Evolutionary conservation across 129 eudicot species (phyloP), one percentile per base, ranked within the genome.

Genomic region (Chrysanthemum seticuspe): DNA sequence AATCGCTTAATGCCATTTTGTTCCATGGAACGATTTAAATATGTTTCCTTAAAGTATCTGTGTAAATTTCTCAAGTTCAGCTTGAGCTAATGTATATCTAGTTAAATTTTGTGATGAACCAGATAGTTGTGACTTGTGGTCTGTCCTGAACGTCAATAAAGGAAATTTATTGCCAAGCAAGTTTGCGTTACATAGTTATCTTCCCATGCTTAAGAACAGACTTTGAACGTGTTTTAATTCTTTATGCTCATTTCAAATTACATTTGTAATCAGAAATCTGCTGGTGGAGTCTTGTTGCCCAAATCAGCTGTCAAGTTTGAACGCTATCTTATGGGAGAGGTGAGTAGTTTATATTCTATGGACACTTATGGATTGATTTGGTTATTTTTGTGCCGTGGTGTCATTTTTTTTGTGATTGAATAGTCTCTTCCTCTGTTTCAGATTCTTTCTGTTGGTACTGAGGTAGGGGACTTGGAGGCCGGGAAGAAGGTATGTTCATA

Each of bases 251-350:
- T 56, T 44, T 13, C n/a, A 67, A 51, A 50, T 67, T 59, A 34
- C 61, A 11, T 68, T 34, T 71, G 57, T 18, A 1, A 67, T 62
- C 86, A 94, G 98, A 94, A 95, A 90, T 95, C 99, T 60, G 97
- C 97, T 68, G 99, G 96, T 14, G 99, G 97, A 80, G 94, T 95
- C 63, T 82, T 90, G 83, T 85, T 95, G 80, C 97, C 99, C 0
- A 95, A 91, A 71, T 90, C 97, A 64, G 97, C 99, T 2, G 97
- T 95, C 23, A 95, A 95, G 70, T 91, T 95, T 74, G 99, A 95
- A 74, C 89, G 94, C 10, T 88, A 91, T 81, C 97, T 95, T 25
- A 78, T 95, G 89, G 99, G 96, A 74, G 95, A 95, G 95, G 99
- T 95, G 79, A 79, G 90, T 45, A 47, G 51, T 36, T 40, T 7